These are phyloP conservation scores for Chlorella ohadii DNA, from an alignment of 139 green algal species.

Conservation along the genomic window DNA sequence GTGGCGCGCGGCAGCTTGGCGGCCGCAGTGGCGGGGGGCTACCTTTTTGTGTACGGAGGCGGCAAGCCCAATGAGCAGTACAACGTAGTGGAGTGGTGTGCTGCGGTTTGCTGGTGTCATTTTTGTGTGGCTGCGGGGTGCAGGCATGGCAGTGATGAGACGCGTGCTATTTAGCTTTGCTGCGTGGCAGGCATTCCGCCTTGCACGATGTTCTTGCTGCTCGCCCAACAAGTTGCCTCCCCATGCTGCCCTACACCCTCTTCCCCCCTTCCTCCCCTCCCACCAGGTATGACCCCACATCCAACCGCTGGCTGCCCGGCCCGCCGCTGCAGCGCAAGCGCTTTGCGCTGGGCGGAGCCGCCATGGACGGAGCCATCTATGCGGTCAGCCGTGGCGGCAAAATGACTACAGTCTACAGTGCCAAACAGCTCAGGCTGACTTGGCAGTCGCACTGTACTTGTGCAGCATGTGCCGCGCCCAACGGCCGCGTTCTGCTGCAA, in stretches of 20 bases:
- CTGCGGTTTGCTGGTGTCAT: too few species aligned
- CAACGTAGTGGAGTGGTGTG: conserved; percentile 44
- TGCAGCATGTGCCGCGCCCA: too few species aligned
- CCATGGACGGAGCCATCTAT: conserved; percentile 35
- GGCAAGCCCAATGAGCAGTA: conserved; percentile 51
- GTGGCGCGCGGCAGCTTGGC: conserved; percentile 42
- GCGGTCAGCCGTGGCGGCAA: not conserved
- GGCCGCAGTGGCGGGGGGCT: not conserved
- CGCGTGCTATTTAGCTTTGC: too few species aligned
- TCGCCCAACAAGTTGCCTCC: too few species aligned
- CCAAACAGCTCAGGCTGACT: too few species aligned
- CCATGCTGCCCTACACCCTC: not conserved
- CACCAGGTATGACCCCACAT: conserved; percentile 37
- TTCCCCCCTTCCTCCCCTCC: not conserved
- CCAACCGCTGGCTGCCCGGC: conserved; percentile 36
- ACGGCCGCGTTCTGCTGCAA: too few species aligned
- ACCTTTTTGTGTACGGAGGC: conserved; percentile 40
- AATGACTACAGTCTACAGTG: too few species aligned
- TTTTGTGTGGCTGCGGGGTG: too few species aligned
- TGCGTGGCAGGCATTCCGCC: too few species aligned
- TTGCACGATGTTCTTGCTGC: too few species aligned
- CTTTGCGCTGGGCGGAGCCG: conserved; percentile 40
- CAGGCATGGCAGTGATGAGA: too few species aligned
- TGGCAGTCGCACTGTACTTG: too few species aligned
- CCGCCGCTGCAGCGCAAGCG: conserved; percentile 31